Evolutionary conservation across 345 rosid genomes (phyloP), one percentile per base, ranked within the genome.

Genomic region (Garcia nutans): DNA sequence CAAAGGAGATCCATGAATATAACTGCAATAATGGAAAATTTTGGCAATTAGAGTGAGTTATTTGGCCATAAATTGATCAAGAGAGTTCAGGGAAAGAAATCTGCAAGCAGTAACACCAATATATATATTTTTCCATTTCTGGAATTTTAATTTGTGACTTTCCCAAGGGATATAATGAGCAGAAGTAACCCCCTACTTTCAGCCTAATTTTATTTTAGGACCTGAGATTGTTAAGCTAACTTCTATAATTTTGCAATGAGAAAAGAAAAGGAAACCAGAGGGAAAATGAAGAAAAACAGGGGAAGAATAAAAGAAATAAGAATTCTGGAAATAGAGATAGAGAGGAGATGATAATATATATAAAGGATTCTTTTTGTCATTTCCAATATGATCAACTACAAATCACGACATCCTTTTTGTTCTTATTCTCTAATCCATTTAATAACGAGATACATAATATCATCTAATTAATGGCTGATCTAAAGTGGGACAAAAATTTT

Each of bases 1-100:
- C 80, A 96, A 80, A 69, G 98, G 92, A 82, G 93, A 91, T 72
- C 99, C 99, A 86, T 96, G 99, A 75, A 93, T 93, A 78, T 96
- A 96, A 82, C 99, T 93, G 92, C 82, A 81, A 74, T 74, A 52
- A 75, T 8, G 75, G 33, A 79, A 64, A 20, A 42, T 54, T 13
- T 50, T 54, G 23, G 63, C 68, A 75, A 73, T 76, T 74, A 68
- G 76, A 81, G 33, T 52, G 49, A 73, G 70, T 61, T 50, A 42
- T 16, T 13, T 52, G 26, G 26, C 56, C 24, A 45, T 26, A 26
- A 37, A 19, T 26, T 52, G 61, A 52, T 28, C 16, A 61, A 76
- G 66, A 73, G 20, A 56, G 45, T 31, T 22, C 20, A 28, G 17
- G 61, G 37, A 63, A 63, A 72, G 20, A 44, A 16, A 73, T 56